Conservation (phyloP, 2,329 filamentous ascomycete species). For the Trichoderma harzianum region DNA sequence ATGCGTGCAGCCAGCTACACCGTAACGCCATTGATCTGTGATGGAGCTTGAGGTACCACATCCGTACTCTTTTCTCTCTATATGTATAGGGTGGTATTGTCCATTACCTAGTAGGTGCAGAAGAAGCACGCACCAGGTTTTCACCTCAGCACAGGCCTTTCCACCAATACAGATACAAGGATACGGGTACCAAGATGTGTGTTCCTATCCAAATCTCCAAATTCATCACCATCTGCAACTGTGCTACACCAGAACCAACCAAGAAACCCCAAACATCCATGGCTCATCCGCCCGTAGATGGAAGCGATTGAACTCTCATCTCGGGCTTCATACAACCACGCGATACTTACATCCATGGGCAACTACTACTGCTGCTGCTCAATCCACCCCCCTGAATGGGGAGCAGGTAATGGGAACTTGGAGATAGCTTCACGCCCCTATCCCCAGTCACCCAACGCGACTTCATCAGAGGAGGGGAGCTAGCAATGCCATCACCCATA, state of each 20-base stretch:
- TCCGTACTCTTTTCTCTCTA: not conserved
- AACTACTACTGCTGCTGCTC: not conserved
- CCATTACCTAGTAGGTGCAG: not conserved
- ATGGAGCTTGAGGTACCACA: not conserved
- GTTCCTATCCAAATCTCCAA: not conserved
- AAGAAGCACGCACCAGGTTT: not conserved
- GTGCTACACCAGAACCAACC: not conserved
- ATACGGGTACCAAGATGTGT: not conserved
- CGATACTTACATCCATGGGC: not conserved
- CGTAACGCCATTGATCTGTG: not conserved
- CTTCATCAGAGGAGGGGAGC: not conserved
- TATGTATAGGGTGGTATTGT: not conserved
- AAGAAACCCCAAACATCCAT: not conserved
- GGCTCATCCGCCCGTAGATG: not conserved
- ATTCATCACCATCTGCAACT: not conserved
- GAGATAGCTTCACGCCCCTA: not conserved
- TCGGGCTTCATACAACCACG: not conserved
- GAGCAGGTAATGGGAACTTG: not conserved
- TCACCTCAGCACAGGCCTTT: not conserved
- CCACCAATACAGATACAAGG: not conserved
- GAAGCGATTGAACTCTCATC: not conserved
- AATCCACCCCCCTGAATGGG: not conserved
- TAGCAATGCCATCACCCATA: constrained; percentile 13
- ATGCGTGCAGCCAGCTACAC: not conserved
- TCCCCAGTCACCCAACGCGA: not conserved